Base-by-base conservation (phyloP, 805 yeast genomes). In the Schwanniomyces sp. region DNA sequence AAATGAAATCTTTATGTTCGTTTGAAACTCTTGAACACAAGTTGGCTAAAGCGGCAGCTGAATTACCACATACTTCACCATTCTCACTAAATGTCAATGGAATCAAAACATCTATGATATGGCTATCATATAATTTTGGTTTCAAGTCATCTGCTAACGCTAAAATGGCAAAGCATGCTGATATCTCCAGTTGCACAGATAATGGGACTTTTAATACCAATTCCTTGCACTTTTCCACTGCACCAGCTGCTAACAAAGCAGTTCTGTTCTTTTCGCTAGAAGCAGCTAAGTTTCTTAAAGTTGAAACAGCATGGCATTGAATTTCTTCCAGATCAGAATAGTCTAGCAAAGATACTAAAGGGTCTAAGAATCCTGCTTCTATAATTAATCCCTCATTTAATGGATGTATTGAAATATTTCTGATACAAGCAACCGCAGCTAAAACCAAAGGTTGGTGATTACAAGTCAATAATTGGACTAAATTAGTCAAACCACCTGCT, bases 31-130 rank as follows among this genome's bases (percentile, higher is more conserved):
- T 83, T 4, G 97, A 91, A 56, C 97, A 90, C 57, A 94, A 74
- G 63, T 94, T 94, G 27, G 99, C 99, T 55, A 94, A 78, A 1
- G 99, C 98, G 32, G 99, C 99, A 12, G 98, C 99, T 2, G 96
- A 88, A 68, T 94, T 94, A 48, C 99, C 99, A 66, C 96, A 94
- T 14, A 94, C 97, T 69, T 95, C 99, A 49, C 91, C 87, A 64
- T 91, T 91, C 47, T 80, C 80, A 38, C 95, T 87, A 57, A 81
- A 83, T 2, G 98, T 94, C 64, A 94, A 79, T 30, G 99, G 99
- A 49, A 94, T 85, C 53, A 94, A 78, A 32, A 91, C 97, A 57
- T 88, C 91, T 51, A 91, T 80, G 39, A 94, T 84, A 45, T 91
- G 92, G 56, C 91, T 78, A 51, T 88, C 87, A 56, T 94, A 80